These are phyloP conservation scores for Chlorella sp. DNA, from an alignment of 139 green algal genomes.

Conservation along the genomic window DNA sequence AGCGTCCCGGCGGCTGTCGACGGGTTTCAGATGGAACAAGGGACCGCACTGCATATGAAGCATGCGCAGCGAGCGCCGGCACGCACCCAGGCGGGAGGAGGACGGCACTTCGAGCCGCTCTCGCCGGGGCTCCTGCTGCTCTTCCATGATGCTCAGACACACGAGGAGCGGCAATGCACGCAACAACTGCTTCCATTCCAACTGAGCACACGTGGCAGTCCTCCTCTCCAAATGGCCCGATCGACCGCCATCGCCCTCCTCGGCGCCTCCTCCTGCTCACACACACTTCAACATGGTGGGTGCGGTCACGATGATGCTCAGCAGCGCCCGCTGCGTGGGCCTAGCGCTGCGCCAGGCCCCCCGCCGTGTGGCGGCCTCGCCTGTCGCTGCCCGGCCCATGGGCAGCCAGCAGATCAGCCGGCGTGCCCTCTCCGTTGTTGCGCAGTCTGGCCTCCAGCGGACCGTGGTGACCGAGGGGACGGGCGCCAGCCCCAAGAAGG, in stretches of 20 bases:
- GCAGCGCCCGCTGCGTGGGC: no score
- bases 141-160: neutral
- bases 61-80: neutral
- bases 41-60: neutral
- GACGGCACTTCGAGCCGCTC: constrained; percentile 26
- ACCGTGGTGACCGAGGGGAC: constrained; percentile 24
- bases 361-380: neutral
- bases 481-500: constrained; percentile 32
- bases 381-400: neutral
- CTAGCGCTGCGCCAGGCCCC: neutral
- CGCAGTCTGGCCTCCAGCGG: constrained; percentile 35
- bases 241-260: neutral
- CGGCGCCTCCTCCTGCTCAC: neutral
- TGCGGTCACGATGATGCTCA: neutral
- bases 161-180: no score
- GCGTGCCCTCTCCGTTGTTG: neutral
- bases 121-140: neutral
- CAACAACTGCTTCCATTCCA: no score
- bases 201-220: neutral
- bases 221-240: neutral
- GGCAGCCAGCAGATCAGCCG: neutral
- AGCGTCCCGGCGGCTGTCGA: neutral
- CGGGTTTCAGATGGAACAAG: neutral
- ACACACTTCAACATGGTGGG: constrained; percentile 30
- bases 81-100: neutral